Percentiles rank a stretch among this genome's conserved stretches.
Conservation (phyloP, 2,329 filamentous ascomycete species). For the Hypoxylon rubiginosum region DNA sequence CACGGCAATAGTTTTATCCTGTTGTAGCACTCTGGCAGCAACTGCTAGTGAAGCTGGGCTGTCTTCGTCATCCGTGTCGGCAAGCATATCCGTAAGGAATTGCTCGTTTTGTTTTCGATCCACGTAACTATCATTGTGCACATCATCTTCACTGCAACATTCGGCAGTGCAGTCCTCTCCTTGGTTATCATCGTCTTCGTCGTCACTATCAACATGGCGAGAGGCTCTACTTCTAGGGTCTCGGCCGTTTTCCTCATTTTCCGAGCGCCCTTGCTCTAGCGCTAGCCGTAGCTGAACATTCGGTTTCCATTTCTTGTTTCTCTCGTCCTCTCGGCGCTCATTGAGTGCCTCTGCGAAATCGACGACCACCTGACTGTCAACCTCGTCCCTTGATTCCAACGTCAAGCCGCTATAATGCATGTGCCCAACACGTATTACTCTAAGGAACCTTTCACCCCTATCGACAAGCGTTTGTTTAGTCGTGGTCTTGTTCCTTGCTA, state of each 20-base stretch:
- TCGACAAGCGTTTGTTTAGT: slow-evolving; percentile 6
- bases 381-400: slow-evolving; percentile 42
- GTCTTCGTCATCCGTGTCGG: neutral
- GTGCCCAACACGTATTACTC: slow-evolving; percentile 27
- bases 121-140: slow-evolving; percentile 30
- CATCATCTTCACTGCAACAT: slow-evolving; percentile 39
- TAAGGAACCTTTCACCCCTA: slow-evolving; percentile 33
- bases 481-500: slow-evolving; percentile 4
- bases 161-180: neutral
- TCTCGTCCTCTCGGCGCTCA: slow-evolving; percentile 6
- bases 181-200: neutral
- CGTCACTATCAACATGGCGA: no score
- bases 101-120: neutral
- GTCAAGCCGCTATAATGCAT: slow-evolving; percentile 48
- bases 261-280: neutral
- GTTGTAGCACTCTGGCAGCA: slow-evolving; percentile 6
- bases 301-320: slow-evolving; percentile 22
- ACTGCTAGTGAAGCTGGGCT: slow-evolving; percentile 4
- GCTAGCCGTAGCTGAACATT: neutral
- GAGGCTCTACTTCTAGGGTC: neutral
- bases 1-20: neutral
- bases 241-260: neutral
- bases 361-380: slow-evolving; percentile 50
- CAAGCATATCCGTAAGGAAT: neutral
- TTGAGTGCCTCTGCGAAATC: slow-evolving; percentile 47